Conservation (phyloP, 805 yeast genomes). For the Metschnikowia vanudenii region DNA sequence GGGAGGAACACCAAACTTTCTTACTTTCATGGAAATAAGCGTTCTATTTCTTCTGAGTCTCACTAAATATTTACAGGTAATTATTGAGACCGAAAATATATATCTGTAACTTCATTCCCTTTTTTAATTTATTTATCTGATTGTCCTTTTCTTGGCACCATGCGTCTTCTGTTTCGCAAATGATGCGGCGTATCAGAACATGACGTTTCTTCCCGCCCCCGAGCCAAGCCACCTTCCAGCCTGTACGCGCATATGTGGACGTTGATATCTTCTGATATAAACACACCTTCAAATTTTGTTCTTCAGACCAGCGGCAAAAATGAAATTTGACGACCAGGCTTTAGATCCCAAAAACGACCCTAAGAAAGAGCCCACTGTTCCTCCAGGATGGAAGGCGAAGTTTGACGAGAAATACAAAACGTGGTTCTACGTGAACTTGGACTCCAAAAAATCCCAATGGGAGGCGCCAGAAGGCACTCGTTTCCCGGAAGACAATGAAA, state of each 20-base stretch:
- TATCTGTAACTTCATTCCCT: too few species aligned
- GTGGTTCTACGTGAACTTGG: conserved; percentile 78
- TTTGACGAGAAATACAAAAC: conserved; percentile 67
- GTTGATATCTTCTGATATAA: neutral
- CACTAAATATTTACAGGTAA: too few species aligned
- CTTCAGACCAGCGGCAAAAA: neutral
- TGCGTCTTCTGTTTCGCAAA: neutral
- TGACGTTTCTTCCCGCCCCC: too few species aligned
- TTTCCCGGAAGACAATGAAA: conserved; percentile 26
- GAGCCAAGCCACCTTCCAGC: neutral
- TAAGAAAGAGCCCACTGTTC: conserved; percentile 51
- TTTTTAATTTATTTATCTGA: too few species aligned
- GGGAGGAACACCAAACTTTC: too few species aligned
- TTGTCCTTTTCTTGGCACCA: neutral
- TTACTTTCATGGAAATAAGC: too few species aligned
- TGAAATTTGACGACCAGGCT: conserved; percentile 2
- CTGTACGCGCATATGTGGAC: neutral
- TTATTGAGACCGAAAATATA: too few species aligned
- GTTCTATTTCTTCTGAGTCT: too few species aligned
- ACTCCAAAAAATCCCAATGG: conserved; percentile 84
- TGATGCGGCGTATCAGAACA: neutral
- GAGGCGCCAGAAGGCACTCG: conserved; percentile 68
- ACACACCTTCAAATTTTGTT: neutral
- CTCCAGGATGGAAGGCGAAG: conserved; percentile 71
- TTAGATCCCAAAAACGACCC: conserved; percentile 18